These are phyloP conservation scores for Mucor indicus DNA, from an alignment of 371 early-diverging fungal species.

Conservation along the genomic window DNA sequence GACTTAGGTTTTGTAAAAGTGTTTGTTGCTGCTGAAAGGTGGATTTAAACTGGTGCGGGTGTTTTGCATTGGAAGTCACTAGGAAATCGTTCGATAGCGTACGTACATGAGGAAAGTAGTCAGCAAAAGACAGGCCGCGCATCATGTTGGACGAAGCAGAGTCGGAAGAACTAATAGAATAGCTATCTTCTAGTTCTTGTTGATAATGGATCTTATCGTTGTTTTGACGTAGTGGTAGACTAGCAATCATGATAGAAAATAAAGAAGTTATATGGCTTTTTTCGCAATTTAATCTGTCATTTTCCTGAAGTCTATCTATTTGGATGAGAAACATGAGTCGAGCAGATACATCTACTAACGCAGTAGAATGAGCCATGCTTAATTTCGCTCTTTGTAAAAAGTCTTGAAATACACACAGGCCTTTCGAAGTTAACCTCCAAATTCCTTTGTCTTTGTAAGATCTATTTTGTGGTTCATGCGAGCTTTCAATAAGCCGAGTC, in stretches of 20 bases:
- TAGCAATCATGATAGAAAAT: conserved; percentile 22
- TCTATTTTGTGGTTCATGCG: conserved; percentile 45
- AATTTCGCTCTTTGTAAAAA: conserved; percentile 13
- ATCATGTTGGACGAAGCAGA: neutral
- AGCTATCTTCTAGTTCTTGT: neutral
- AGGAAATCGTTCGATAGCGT: conserved; percentile 10
- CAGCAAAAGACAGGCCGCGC: neutral
- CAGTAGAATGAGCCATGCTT: neutral
- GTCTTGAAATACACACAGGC: conserved; percentile 54
- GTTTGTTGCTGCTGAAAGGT: conserved; percentile 22
- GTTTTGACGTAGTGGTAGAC: conserved; percentile 11
- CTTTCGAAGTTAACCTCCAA: conserved; percentile 57
- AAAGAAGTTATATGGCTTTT: conserved; percentile 5
- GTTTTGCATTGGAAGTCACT: neutral
- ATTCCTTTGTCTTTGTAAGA: conserved; percentile 51
- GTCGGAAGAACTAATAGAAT: conserved; percentile 1
- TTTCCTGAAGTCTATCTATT: conserved; percentile 9
- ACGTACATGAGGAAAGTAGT: conserved; percentile 10
- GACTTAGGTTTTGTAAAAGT: conserved; percentile 18
- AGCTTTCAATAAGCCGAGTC: conserved; percentile 49
- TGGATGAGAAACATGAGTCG: conserved; percentile 7
- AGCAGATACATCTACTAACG: neutral
- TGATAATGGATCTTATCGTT: neutral
- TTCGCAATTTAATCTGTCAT: conserved; percentile 11
- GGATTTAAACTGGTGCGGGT: conserved; percentile 7